Percentiles rank a stretch among this genome's conserved stretches.
Conservation (phyloP, 1,139 yeast genomes). For the Pneumocystis canis region DNA sequence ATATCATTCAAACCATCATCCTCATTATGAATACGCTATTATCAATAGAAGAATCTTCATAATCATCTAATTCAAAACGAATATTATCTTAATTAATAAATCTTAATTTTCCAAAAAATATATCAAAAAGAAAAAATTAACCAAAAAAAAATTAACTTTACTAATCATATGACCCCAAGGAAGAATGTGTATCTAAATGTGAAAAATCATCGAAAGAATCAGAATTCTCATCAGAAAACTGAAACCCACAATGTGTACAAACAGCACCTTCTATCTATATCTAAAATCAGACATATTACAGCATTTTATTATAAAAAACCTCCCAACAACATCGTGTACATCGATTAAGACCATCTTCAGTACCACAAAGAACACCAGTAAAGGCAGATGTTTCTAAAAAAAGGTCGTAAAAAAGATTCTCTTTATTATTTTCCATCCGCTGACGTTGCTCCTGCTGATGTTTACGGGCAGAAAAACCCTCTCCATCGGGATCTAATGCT, state of each 20-base stretch:
- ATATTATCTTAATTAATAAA: neutral
- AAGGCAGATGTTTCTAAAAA: neutral
- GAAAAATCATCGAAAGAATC: neutral
- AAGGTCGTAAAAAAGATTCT: constrained; percentile 6
- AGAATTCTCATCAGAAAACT: neutral
- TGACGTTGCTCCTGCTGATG: constrained; percentile 4
- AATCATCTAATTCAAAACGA: constrained; percentile 3
- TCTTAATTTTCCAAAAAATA: neutral
- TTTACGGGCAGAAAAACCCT: neutral
- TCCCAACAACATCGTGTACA: constrained; percentile 11
- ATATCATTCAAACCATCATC: neutral
- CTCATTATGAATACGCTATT: neutral
- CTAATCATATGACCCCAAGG: neutral
- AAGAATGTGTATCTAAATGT: neutral
- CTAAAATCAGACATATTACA: neutral
- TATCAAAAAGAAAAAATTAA: neutral
- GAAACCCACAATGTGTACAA: constrained; percentile 6
- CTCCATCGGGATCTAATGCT: constrained; percentile 2
- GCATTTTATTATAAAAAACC: neutral
- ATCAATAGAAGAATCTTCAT: constrained; percentile 5
- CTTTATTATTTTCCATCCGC: neutral
- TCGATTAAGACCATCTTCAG: constrained; percentile 9
- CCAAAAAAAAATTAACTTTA: neutral
- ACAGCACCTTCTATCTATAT: neutral
- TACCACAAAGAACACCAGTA: constrained; percentile 1